Base-by-base conservation (phyloP, 106 monocot species). In the Allium fistulosum region DNA sequence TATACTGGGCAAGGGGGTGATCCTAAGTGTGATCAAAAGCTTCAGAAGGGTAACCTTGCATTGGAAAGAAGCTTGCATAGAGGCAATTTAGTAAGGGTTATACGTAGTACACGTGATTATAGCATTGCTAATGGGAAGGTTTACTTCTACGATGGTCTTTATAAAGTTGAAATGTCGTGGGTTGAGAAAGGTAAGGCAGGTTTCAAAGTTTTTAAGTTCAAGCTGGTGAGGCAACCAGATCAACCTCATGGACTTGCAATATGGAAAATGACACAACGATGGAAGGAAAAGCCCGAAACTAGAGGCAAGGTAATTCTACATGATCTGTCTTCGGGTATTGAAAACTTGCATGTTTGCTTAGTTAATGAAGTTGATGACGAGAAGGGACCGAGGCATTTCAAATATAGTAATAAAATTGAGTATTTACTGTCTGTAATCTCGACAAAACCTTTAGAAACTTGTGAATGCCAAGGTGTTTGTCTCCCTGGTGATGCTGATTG, bases 111-210 rank as follows among this genome's bases (percentile, higher is more conserved):
- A 18, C 87, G 79, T 60, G 84, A 89, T 72, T 52, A 45, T 7
- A 66, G 15, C 59, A 18, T 17, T 9, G 69, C 17, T 9, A 68
- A 59, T 68, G 80, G 84, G 11, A 90, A 78, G 69, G 82, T 90
- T 59, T 94, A 94, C 56, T 60, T 87, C 49, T 94, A 94, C 70
- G 94, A 94, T 63, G 94, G 94, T 17, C 71, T 94, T 8, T 94
- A 94, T 71, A 81, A 78, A 66, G 70, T 94, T 57, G 48, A 78
- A 6, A 70, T 74, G 14, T 84, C 80, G 9, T 94, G 90, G 90
- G 50, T 76, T 14, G 90, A 90, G 57, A 90, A 72, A 53, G 78
- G 76, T 3, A 94, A 90, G 63, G 45, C 66, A 14, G 93, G 94
- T 4, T 82, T 76, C 51, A 87, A 80, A 65, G 71, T 86, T 65